Percentiles rank a stretch among this genome's conserved stretches.
Evolutionary conservation across 2,329 filamentous ascomycete species (phyloP).

Genomic region (Aaosphaeria arxii): DNA sequence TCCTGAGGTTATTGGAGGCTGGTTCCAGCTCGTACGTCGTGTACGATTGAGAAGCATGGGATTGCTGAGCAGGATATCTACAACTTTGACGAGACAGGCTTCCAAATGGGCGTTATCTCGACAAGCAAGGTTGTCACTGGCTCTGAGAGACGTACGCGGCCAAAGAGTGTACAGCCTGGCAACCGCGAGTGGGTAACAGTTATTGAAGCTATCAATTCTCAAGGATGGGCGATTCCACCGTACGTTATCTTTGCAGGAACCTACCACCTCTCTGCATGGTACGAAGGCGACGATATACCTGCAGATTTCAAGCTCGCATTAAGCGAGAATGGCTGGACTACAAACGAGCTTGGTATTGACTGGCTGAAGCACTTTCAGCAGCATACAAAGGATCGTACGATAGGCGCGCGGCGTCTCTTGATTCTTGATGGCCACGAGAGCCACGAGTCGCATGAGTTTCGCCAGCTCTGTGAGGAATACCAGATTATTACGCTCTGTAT

Average conservation of each 20-base stretch:
- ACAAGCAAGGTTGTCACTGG: slow-evolving; percentile 5
- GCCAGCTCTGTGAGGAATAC: slow-evolving; percentile 33
- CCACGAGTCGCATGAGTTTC: slow-evolving; percentile 33
- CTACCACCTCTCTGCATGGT: slow-evolving; percentile 6
- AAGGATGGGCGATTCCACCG: slow-evolving; percentile 7
- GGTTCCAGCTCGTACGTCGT: slow-evolving; percentile 1
- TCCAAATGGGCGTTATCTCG: slow-evolving; percentile 11
- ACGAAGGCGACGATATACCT: slow-evolving; percentile 7
- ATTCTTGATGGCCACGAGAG: slow-evolving; percentile 39
- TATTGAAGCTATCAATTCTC: slow-evolving; percentile 2
- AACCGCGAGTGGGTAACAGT: slow-evolving; percentile 6
- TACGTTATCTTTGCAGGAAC: slow-evolving; percentile 16
- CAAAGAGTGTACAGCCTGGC: slow-evolving; percentile 4
- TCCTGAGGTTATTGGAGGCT: slow-evolving; percentile 1
- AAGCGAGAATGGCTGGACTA: slow-evolving; percentile 34
- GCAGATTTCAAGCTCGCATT: slow-evolving; percentile 24
- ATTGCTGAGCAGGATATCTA: slow-evolving; percentile 8
- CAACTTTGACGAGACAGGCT: slow-evolving; percentile 15
- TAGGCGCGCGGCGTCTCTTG: slow-evolving; percentile 31
- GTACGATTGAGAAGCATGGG: slow-evolving; percentile 3
- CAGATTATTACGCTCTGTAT: slow-evolving; percentile 40
- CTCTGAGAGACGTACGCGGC: slow-evolving; percentile 3
- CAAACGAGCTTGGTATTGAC: slow-evolving; percentile 30
- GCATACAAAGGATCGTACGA: slow-evolving; percentile 18
- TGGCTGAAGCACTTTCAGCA: slow-evolving; percentile 38